Conservation (phyloP, 1,139 yeast species). For the Lodderomyces oxycetoniae region DNA sequence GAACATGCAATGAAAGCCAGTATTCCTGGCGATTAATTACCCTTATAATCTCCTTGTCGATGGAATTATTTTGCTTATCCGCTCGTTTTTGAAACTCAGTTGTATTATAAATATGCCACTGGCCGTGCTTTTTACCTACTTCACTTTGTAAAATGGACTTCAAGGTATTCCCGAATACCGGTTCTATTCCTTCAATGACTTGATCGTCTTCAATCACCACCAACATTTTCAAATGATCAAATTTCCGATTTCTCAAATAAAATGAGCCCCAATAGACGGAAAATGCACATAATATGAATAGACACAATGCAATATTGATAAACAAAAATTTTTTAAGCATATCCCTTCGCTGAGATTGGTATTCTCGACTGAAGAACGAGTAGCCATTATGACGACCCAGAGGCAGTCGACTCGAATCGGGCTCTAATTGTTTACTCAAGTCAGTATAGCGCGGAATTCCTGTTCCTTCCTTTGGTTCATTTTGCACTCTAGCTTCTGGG, state of each 20-base stretch:
- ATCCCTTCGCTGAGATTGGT: conserved; percentile 18
- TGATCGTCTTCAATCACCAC: conserved; percentile 39
- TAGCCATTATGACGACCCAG: too few relatives aligned
- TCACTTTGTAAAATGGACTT: conserved; percentile 16
- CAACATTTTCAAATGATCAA: conserved; percentile 32
- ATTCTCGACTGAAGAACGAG: conserved; percentile 9
- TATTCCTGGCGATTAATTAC: conserved; percentile 42
- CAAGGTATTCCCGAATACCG: conserved; percentile 27
- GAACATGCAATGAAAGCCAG: conserved; percentile 43
- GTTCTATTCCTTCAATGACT: conserved; percentile 24
- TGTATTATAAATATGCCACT: conserved; percentile 37
- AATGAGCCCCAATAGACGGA: conserved; percentile 45
- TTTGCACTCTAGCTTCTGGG: too few relatives aligned
- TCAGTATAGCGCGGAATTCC: too few relatives aligned
- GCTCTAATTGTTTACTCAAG: too few relatives aligned
- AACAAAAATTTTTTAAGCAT: conserved; percentile 16
- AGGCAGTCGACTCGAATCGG: too few relatives aligned
- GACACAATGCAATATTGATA: conserved; percentile 26
- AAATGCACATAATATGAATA: conserved; percentile 28
- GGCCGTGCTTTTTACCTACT: conserved; percentile 25
- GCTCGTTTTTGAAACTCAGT: conserved; percentile 30
- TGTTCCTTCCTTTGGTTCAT: too few relatives aligned
- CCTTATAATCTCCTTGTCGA: conserved; percentile 27
- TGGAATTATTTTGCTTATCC: conserved; percentile 24
- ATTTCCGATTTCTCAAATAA: conserved; percentile 25